phyloP scores from a whole-genome alignment of 192 early-diverging fungal species.

The Coemansia asiatica region DNA sequence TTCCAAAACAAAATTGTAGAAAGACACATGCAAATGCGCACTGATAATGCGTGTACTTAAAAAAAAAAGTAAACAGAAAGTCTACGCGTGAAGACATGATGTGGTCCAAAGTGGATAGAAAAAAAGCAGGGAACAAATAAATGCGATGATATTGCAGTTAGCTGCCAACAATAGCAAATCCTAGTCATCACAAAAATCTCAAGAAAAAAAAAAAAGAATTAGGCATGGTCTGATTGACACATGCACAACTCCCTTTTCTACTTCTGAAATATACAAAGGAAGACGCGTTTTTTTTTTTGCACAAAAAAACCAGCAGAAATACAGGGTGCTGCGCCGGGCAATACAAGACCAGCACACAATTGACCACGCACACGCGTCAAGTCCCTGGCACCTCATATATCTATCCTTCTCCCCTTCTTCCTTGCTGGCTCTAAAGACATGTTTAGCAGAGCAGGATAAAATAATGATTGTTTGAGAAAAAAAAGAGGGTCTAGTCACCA shows the following conservation, averaged over 20 bases:
- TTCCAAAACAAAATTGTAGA: not conserved
- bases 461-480: too few species aligned
- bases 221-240: constrained; percentile 1
- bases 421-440: too few species aligned
- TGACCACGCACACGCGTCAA: not conserved
- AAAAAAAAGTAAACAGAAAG: not conserved
- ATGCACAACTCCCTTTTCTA: not conserved
- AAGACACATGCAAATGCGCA: not conserved
- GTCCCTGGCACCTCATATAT: not conserved
- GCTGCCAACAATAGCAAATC: not conserved
- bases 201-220: not conserved
- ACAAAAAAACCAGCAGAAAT: not conserved
- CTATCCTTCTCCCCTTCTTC: too few species aligned
- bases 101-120: not conserved
- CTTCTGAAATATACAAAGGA: not conserved
- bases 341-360: not conserved
- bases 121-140: not conserved
- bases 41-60: not conserved
- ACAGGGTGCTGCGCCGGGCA: not conserved
- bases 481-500: too few species aligned
- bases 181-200: not conserved
- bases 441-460: too few species aligned
- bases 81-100: not conserved
- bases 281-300: not conserved
- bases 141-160: not conserved